Evolutionary conservation across 805 yeast genomes (phyloP).

Genomic region (Dipodascus geniculatus): DNA sequence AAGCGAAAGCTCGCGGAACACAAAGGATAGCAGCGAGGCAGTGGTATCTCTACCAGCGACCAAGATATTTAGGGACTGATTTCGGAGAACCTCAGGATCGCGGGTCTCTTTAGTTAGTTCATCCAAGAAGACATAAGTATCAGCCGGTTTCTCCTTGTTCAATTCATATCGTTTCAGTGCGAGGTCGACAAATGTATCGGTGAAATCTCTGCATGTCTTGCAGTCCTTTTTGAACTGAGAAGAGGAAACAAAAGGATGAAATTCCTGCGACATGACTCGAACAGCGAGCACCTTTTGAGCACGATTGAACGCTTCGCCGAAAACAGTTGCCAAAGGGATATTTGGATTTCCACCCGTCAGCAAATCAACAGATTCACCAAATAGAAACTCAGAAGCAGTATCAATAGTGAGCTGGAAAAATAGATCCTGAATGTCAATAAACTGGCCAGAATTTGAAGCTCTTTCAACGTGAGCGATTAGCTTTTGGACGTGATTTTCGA

Average conservation of each 20-base stretch:
- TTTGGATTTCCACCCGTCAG: conserved; percentile 8
- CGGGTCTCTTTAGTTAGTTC: conserved; percentile 35
- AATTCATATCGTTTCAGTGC: conserved; percentile 19
- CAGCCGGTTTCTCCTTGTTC: conserved; percentile 24
- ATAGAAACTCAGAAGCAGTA: conserved; percentile 26
- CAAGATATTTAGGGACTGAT: conserved; percentile 36
- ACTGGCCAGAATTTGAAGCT: neutral
- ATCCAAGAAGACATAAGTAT: conserved; percentile 32
- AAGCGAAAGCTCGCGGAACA: conserved; percentile 32
- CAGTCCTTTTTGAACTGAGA: conserved; percentile 22
- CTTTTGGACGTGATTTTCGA: conserved; percentile 19
- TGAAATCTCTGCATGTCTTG: conserved; percentile 19
- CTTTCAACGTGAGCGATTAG: conserved; percentile 10
- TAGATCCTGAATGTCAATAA: conserved; percentile 21
- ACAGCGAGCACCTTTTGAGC: conserved; percentile 14
- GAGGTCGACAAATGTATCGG: conserved; percentile 20
- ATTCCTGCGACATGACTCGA: conserved; percentile 11
- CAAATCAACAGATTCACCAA: conserved; percentile 23
- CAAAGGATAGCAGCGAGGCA: conserved; percentile 34
- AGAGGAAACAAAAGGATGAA: conserved; percentile 3
- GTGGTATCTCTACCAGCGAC: conserved; percentile 42
- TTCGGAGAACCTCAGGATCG: conserved; percentile 33
- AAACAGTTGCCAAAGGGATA: conserved; percentile 9
- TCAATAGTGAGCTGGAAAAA: conserved; percentile 24
- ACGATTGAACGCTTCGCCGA: conserved; percentile 18